Base-by-base conservation (phyloP, 2,329 filamentous ascomycete species). In the Fusarium luffae region DNA sequence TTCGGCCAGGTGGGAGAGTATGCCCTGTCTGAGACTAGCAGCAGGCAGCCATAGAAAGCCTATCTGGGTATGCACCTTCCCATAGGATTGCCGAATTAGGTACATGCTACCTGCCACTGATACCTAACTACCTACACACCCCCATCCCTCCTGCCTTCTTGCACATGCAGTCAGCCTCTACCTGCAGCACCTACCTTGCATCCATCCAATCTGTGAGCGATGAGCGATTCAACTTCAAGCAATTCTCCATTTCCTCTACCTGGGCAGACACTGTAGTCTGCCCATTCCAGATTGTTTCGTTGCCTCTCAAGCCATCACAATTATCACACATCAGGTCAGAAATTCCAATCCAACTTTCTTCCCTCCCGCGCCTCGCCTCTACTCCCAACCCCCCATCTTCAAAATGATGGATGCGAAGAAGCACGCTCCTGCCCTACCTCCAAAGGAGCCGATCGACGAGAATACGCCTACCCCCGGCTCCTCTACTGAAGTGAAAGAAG, bases 401-500 rank as follows among this genome's bases (percentile, higher is more conserved):
- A 30, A 32, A 43, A 74, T 66, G 64, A 42, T 60, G 6, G 69
- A 66, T 49, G 34, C 50, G 16, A 59, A 65, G 28, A 57, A 56
- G 21, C 49, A 14, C 46, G 27, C 34, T 63, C 72, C 68, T 48
- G 41, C 49, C 12, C 42, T 62, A 4, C 72, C 71, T 56, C 54
- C 54, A 7, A 74, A 72, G 34, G 54, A 74, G 25, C 59, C 46
- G 28, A 54, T 70, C 13, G 30, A 65, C 21, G 34, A 32, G 18
- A 43, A 42, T 13, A 51, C 44, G 7, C 5, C 47, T n/a, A 43
- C 55, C 16, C 11, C 44, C 13, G 25, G 7, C 7, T 8, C 19
- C 7, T 49, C 54, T 16, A 13, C 47, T 16, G 56, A 14, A 18
- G 28, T 11, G 10, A 42, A 59, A n/a, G 50, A 21, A 30, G 55